Conservation (phyloP, 169 alveolate genomes). For the Toxoplasma gondii region DNA sequence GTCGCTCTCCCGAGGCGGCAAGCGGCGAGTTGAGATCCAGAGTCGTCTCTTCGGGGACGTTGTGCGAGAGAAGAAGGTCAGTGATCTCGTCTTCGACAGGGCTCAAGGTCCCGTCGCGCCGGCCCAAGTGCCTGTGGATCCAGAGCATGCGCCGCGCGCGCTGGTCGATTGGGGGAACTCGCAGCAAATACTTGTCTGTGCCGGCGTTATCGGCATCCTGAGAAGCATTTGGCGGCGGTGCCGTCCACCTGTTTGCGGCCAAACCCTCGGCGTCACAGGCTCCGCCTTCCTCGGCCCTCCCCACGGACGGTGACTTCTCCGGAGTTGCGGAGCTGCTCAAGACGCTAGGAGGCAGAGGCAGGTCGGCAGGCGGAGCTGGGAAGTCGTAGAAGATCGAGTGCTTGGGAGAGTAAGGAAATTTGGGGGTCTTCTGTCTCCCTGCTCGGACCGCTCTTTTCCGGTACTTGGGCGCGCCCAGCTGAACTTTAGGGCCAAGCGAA, state of each 20-base stretch:
- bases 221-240: neutral
- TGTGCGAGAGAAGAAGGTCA: slow-evolving; percentile 18
- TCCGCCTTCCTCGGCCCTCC: neutral
- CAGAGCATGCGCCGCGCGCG: slow-evolving; percentile 11
- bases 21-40: neutral
- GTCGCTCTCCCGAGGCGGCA: no score
- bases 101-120: slow-evolving; percentile 1
- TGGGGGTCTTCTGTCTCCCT: neutral
- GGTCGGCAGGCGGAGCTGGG: neutral
- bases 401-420: neutral
- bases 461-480: slow-evolving; percentile 15
- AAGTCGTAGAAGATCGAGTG: neutral
- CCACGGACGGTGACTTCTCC: neutral
- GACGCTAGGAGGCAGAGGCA: neutral
- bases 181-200: neutral
- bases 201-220: neutral
- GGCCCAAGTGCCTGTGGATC: slow-evolving; percentile 3
- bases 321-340: neutral
- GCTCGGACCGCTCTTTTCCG: slow-evolving; percentile 22
- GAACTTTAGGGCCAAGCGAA: neutral
- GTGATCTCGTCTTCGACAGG: neutral
- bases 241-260: neutral
- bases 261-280: neutral
- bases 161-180: slow-evolving; percentile 2
- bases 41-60: neutral